Percentiles rank a stretch among this genome's conserved stretches.
Evolutionary conservation across 345 rosid genomes (phyloP).

Genomic region (Citrus sinensis): DNA sequence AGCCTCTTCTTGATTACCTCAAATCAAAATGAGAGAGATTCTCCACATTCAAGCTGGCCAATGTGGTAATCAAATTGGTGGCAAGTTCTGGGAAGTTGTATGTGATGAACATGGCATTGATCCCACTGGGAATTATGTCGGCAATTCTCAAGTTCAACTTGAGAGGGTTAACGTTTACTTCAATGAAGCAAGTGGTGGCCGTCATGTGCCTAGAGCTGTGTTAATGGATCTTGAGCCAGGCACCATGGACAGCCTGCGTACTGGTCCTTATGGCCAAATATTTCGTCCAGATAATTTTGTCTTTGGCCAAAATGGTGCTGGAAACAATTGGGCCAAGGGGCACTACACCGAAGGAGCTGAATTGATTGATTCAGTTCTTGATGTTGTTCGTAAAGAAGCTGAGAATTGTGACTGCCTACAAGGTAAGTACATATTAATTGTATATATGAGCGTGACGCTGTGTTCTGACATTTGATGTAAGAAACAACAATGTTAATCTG

Average conservation of each 20-base stretch:
- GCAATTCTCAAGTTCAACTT: conserved; percentile 42
- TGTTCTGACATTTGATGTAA: not conserved
- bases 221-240: conserved; percentile 63
- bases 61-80: conserved; percentile 60
- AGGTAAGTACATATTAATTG: conserved; percentile 22
- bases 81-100: conserved; percentile 64
- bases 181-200: conserved; percentile 56
- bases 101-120: conserved; percentile 61
- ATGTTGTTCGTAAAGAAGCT: conserved; percentile 55
- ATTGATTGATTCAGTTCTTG: conserved; percentile 56
- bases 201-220: conserved; percentile 56
- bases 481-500: not conserved
- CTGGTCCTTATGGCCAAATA: conserved; percentile 48
- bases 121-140: conserved; percentile 39
- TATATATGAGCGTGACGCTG: not conserved
- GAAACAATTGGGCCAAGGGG: conserved; percentile 67
- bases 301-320: conserved; percentile 61
- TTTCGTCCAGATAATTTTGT: conserved; percentile 71
- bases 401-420: conserved; percentile 68
- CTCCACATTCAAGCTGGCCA: conserved; percentile 65
- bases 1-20: not conserved
- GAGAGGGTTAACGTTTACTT: conserved; percentile 60
- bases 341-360: conserved; percentile 68
- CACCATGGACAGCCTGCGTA: conserved; percentile 56
- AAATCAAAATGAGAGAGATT: conserved; percentile 47